Conservation (phyloP, 192 early-diverging fungal genomes). For the Gorgonomyces haynaldii region DNA sequence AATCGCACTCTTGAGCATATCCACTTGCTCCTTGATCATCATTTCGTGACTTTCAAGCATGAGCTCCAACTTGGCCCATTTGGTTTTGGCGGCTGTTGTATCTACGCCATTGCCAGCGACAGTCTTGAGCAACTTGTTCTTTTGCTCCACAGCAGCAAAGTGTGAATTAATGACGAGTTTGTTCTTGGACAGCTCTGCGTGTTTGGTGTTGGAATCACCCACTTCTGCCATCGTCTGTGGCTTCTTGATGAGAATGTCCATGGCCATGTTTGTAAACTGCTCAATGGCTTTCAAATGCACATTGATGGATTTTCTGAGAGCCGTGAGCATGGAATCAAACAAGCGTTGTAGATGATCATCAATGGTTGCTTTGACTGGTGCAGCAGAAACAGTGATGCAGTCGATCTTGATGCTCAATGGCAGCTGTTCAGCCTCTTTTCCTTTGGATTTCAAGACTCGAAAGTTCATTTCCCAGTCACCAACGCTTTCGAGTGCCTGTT, state of each 20-base stretch:
- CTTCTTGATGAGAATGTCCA: slow-evolving; percentile 30
- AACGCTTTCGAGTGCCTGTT: slow-evolving; percentile 27
- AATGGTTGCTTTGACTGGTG: slow-evolving; percentile 43
- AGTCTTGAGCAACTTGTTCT: slow-evolving; percentile 43
- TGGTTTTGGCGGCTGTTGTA: slow-evolving; percentile 23
- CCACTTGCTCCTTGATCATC: slow-evolving; percentile 49
- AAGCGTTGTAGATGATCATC: slow-evolving; percentile 48
- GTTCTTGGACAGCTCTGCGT: slow-evolving; percentile 33
- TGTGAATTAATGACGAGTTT: slow-evolving; percentile 27
- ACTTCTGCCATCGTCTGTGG: slow-evolving; percentile 44
- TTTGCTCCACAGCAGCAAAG: slow-evolving; percentile 38
- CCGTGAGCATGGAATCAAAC: slow-evolving; percentile 36
- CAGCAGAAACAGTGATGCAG: slow-evolving; percentile 40
- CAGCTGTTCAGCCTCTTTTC: slow-evolving; percentile 46
- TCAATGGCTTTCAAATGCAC: slow-evolving; percentile 30
- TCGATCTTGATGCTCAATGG: slow-evolving; percentile 34
- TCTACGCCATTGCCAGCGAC: slow-evolving; percentile 38
- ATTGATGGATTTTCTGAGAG: slow-evolving; percentile 22
- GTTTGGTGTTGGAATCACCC: slow-evolving; percentile 35
- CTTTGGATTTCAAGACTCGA: slow-evolving; percentile 38
- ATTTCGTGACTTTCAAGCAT: slow-evolving; percentile 49
- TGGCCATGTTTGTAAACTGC: slow-evolving; percentile 34
- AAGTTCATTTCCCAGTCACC: slow-evolving; percentile 44
- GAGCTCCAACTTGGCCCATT: slow-evolving; percentile 43
- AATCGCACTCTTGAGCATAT: slow-evolving; percentile 34